These are phyloP conservation scores for Gnaphalium uliginosum DNA, from an alignment of 129 eudicot genomes.

Conservation along the genomic window DNA sequence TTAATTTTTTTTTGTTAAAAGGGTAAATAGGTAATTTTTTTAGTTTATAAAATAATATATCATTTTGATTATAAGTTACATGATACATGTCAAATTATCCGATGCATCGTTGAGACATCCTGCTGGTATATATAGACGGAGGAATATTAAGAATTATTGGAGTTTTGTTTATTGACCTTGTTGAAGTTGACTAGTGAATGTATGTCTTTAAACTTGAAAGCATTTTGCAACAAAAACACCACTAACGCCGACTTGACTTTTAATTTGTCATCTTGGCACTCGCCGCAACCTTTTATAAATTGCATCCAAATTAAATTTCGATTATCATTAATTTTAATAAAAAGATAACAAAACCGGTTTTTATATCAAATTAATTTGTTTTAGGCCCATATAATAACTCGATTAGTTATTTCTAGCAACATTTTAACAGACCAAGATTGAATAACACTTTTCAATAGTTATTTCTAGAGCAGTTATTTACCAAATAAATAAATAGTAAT, in stretches of 20 bases:
- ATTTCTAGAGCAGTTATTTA: not conserved
- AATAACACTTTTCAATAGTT: no score
- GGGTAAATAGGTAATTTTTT: no score
- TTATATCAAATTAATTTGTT: not conserved
- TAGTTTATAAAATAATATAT: no score
- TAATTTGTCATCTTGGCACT: conserved; percentile 11
- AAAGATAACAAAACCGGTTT: not conserved
- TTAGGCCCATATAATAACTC: not conserved
- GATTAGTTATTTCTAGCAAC: not conserved
- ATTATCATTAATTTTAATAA: not conserved
- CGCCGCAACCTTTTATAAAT: conserved; percentile 6
- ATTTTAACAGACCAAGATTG: not conserved
- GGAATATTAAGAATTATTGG: not conserved
- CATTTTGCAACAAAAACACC: conserved; percentile 8
- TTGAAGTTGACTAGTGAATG: not conserved
- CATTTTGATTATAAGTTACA: no score
- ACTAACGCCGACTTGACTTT: conserved; percentile 4
- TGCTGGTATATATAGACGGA: no score
- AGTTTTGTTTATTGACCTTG: not conserved
- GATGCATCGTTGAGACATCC: no score
- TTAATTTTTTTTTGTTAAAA: no score
- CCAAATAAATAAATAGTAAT: not conserved
- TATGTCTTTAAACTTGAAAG: not conserved
- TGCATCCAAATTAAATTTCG: not conserved
- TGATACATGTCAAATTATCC: no score